These are phyloP conservation scores for Davidsoniella eucalypti DNA, from an alignment of 2,329 filamentous ascomycete species.

Conservation along the genomic window DNA sequence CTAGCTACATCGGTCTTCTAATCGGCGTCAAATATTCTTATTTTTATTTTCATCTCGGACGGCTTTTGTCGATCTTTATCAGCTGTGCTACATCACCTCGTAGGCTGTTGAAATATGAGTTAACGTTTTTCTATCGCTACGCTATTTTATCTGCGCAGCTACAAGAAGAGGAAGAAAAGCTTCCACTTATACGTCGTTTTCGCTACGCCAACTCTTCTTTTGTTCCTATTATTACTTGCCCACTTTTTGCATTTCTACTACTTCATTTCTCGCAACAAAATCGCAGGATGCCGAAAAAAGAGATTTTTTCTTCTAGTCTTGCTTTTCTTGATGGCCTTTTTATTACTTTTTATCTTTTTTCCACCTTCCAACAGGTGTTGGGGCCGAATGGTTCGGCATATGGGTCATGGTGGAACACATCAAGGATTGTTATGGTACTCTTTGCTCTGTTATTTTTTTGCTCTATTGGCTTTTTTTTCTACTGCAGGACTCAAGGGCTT, in stretches of 20 bases:
- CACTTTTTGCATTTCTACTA: too few relatives aligned
- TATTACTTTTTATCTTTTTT: conserved; percentile 4
- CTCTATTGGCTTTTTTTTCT: background rate
- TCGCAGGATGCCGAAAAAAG: too few relatives aligned
- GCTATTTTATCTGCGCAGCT: too few relatives aligned
- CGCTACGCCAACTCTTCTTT: background rate
- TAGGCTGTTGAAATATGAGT: too few relatives aligned
- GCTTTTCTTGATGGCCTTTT: background rate
- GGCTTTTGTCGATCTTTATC: too few relatives aligned
- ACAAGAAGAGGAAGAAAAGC: too few relatives aligned
- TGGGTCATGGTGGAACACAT: background rate
- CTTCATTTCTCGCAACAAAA: too few relatives aligned
- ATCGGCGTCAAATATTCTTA: background rate
- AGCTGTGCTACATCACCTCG: too few relatives aligned
- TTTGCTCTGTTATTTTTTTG: background rate
- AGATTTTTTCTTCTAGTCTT: background rate
- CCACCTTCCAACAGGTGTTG: background rate
- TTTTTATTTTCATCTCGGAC: background rate
- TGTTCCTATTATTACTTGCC: background rate
- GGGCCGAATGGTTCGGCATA: conserved; percentile 2
- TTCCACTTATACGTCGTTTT: background rate
- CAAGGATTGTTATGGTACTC: background rate
- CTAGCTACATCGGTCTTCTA: background rate
- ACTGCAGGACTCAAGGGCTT: background rate
- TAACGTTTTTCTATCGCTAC: too few relatives aligned